Evolutionary conservation across 495 filamentous ascomycete species (phyloP).

Genomic region (Umbilicaria muhlenbergii): DNA sequence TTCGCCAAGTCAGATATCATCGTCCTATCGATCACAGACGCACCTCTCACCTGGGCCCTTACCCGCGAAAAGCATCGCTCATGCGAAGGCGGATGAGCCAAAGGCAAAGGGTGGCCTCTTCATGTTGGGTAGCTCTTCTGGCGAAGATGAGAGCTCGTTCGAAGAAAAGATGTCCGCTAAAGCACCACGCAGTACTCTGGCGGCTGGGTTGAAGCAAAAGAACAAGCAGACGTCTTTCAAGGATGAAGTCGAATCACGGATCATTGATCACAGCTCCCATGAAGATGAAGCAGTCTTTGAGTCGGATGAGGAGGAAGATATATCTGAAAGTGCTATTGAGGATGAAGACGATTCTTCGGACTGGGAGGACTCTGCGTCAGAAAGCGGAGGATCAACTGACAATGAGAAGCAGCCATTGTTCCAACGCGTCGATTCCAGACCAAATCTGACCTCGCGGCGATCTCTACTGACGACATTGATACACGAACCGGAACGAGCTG

Average conservation of each 20-base stretch:
- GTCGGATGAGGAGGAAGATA: constrained; percentile 47
- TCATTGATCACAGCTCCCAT: constrained; percentile 38
- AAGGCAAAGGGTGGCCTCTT: constrained; percentile 58
- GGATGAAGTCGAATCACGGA: constrained; percentile 53
- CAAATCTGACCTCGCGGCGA: constrained; percentile 68
- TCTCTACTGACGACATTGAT: constrained; percentile 86
- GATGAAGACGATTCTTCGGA: constrained; percentile 79
- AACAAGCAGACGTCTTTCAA: constrained; percentile 81
- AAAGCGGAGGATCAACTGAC: constrained; percentile 65
- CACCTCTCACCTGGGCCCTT: constrained; percentile 29
- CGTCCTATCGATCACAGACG: constrained; percentile 51
- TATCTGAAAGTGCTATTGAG: constrained; percentile 69
- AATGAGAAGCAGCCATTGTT: constrained; percentile 62
- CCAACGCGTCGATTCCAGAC: constrained; percentile 76
- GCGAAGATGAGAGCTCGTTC: constrained; percentile 66
- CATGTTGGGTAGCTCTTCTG: constrained; percentile 62
- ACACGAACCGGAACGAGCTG: constrained; percentile 54
- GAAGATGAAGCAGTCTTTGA: constrained; percentile 64
- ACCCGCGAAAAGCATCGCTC: constrained; percentile 27
- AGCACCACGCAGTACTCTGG: constrained; percentile 34
- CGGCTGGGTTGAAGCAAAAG: constrained; percentile 31
- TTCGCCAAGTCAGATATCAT: constrained; percentile 60
- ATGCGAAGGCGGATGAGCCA: constrained; percentile 33
- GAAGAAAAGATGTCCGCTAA: constrained; percentile 45
- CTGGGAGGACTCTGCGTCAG: constrained; percentile 61